phyloP scores from a whole-genome alignment of 2,329 filamentous ascomycete species.

The Didymella pomorum region DNA sequence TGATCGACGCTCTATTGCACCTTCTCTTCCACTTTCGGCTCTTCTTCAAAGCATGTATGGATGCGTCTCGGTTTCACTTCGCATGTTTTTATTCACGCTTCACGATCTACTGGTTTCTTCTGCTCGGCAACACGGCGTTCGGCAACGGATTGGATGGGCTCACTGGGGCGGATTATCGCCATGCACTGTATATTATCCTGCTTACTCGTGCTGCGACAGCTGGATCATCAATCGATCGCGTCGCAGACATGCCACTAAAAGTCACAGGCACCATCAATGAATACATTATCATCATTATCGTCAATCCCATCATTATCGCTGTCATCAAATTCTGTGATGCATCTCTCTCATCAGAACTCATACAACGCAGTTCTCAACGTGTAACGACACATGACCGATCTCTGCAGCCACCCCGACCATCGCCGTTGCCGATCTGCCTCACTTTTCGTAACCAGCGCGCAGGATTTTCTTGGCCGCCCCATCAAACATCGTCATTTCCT shows the following conservation, averaged over 20 bases:
- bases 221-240: conserved; percentile 49
- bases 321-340: background rate
- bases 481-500: conserved; percentile 18
- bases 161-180: conserved; percentile 37
- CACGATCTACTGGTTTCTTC: conserved; percentile 38
- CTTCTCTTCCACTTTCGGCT: conserved; percentile 27
- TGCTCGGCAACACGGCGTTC: conserved; percentile 45
- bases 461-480: conserved; percentile 18
- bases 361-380: background rate
- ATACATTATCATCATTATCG: conserved; percentile 2
- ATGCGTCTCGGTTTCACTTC: conserved; percentile 34
- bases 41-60: conserved; percentile 31
- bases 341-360: background rate
- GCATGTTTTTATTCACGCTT: conserved; percentile 34
- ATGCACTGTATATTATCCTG: conserved; percentile 45
- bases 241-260: conserved; percentile 32
- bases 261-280: conserved; percentile 18
- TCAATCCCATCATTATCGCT: background rate
- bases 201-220: conserved; percentile 43
- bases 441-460: conserved; percentile 11
- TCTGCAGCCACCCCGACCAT: background rate
- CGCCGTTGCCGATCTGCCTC: conserved; percentile 20
- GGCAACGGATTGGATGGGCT: conserved; percentile 42
- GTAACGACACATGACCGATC: conserved; percentile 5
- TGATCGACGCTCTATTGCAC: conserved; percentile 21